These are phyloP conservation scores for Globisporangium nodosum DNA, from an alignment of 352 stramenopile genomes.

Conservation along the genomic window DNA sequence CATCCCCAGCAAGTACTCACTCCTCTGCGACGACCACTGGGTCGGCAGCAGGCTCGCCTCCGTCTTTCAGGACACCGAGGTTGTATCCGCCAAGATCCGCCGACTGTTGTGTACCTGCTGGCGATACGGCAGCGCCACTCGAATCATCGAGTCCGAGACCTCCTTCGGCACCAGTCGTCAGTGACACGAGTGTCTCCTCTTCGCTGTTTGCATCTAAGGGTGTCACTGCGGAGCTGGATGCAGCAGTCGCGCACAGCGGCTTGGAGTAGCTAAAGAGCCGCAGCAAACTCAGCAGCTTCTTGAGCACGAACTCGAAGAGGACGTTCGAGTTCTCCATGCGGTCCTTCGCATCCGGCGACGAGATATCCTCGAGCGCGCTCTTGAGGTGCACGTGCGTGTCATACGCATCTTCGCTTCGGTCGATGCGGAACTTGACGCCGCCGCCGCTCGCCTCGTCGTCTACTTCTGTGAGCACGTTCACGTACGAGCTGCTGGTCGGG, in stretches of 20 bases:
- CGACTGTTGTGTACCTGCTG: not conserved
- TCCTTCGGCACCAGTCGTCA: not conserved
- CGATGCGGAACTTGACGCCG: slow-evolving; percentile 67
- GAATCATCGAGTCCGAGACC: slow-evolving; percentile 1
- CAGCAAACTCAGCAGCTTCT: slow-evolving; percentile 65
- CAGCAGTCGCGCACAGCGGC: slow-evolving; percentile 16
- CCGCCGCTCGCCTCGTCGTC: slow-evolving; percentile 55
- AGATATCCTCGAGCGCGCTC: slow-evolving; percentile 51
- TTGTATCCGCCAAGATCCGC: not conserved
- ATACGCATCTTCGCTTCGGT: slow-evolving; percentile 49
- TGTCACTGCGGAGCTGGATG: not conserved
- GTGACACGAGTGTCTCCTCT: slow-evolving; percentile 4
- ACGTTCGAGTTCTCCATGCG: slow-evolving; percentile 76
- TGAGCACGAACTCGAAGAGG: slow-evolving; percentile 72
- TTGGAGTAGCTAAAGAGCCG: slow-evolving; percentile 73
- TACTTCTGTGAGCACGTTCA: slow-evolving; percentile 67
- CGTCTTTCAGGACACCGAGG: not conserved
- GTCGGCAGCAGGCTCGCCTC: not conserved
- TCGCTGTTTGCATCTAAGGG: not conserved
- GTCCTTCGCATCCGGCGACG: slow-evolving; percentile 59
- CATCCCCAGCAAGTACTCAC: not conserved
- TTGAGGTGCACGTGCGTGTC: slow-evolving; percentile 70
- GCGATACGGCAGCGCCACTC: not conserved
- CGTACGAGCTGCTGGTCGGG: slow-evolving; percentile 27
- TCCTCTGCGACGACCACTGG: not conserved